Evolutionary conservation across 768 basidiomycete species (phyloP), one percentile per base, ranked within the genome.

Genomic region (Chalciporus chontae): DNA sequence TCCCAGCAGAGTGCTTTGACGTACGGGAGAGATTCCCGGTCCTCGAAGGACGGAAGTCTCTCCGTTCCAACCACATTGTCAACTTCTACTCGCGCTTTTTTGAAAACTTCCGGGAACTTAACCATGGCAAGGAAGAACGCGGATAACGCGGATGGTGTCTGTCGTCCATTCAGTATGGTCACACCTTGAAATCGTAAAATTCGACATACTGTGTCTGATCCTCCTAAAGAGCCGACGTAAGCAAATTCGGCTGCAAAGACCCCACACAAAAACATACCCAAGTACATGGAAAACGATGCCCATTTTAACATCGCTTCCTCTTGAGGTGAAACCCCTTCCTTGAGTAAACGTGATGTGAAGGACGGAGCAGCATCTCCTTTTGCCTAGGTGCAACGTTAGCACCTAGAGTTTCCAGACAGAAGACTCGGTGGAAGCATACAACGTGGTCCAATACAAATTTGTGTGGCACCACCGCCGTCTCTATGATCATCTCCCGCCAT

Each of bases 91-190:
- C 55, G 60, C 1, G 54, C 60, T 15, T 45, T 51, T 7, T 26
- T 39, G 4, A 44, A 14, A 13, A 50, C 39, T 0, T 59, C 45
- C 0, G 60, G 54, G 21, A 44, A 51, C 7, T 51, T 14, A 7
- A 27, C 47, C 57, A 59, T 59, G 3, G 45, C 60, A 17, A 62
- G 56, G 50, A 62, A 59, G 27, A 62, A 62, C 0, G 50, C 52
- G 6, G 32, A 50, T 29, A 55, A 18, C 10, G 45, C 11, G 14
- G 48, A 51, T 1, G 52, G 26, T 3, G 38, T 58, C 58, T 54
- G 18, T 60, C 27, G 73, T 6, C n/a, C 48, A 26, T 26, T 26
- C 8, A 26, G 26, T 26, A 26, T 26, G n/a, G 8, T 6, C 26
- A 26, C 7, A 1, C 26, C 7, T 26, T 26, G 5, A 6, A 26